Base-by-base conservation (phyloP, 2,329 filamentous ascomycete genomes). In the Amesomyces nigricolor region DNA sequence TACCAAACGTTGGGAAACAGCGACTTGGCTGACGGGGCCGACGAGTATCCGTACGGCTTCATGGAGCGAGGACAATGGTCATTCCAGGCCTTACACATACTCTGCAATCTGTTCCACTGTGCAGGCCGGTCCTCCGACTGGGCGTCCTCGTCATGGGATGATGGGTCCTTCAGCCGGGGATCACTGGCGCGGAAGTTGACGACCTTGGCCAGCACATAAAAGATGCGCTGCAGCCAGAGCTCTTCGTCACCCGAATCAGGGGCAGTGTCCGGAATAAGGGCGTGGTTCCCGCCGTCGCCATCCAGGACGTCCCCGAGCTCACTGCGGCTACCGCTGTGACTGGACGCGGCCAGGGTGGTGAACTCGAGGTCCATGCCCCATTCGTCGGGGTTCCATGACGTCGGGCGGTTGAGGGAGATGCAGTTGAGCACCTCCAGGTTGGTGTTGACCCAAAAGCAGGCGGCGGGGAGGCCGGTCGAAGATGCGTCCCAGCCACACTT, bases 401-500 rank as follows among this genome's bases (percentile, higher is more conserved):
- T 83, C 61, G 85, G 81, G 87, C 89, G 95, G 67, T 92, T 91
- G 71, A 90, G 90, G 61, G 89, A 86, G 14, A 96, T 75, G 68
- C 91, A 96, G 60, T 84, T 89, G 29, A 96, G 76, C n/a, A 96
- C 77, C 68, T 97, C 92, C 79, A 96, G 87, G 14, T 87, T 87
- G 14, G 95, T 85, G 64, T 95, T 96, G 38, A 96, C 76, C 91
- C 92, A 96, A 72, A 96, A 96, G 69, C 91, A 96, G 1, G 91
- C 90, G 0, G 85, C 82, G 0, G 90, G 91, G 17, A 96, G 82
- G 0, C 91, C 91, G 1, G 78, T 80, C 37, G 88, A 88, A 59
- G 78, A 82, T 0, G 89, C 89, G 64, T 89, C 87, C 92, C 92
- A 96, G 4, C 85, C 83, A 65, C 91, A 96, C 67, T 96, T 90